These are phyloP conservation scores for Linderniella brevidens DNA, from an alignment of 257 asterid genomes.

Conservation along the genomic window DNA sequence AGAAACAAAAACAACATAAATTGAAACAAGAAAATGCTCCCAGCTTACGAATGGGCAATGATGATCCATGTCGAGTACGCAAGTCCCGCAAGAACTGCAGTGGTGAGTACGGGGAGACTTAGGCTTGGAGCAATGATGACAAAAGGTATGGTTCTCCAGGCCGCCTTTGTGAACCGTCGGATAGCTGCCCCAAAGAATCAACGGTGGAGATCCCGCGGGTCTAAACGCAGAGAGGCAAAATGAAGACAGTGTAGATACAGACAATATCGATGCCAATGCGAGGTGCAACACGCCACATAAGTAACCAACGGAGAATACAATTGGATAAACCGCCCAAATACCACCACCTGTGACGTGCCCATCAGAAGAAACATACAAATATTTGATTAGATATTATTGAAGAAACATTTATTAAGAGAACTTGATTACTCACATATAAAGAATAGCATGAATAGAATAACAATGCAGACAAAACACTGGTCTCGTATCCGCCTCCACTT, in stretches of 20 bases:
- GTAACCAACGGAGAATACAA: conserved; percentile 39
- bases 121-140: conserved; percentile 72
- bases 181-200: conserved; percentile 87
- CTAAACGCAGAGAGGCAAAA: conserved; percentile 60
- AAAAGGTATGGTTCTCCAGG: conserved; percentile 67
- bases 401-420: too few species aligned
- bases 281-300: conserved; percentile 35
- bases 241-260: conserved; percentile 43
- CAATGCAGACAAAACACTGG: conserved; percentile 46
- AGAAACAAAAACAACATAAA: too few species aligned
- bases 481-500: conserved; percentile 63
- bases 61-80: conserved; percentile 93
- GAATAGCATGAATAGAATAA: conserved; percentile 54
- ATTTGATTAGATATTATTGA: too few species aligned
- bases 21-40: too few species aligned
- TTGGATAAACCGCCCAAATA: conserved; percentile 71
- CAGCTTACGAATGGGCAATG: conserved; percentile 99
- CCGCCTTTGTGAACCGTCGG: conserved; percentile 90
- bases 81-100: conserved; percentile 82
- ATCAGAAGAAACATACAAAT: conserved; percentile 14
- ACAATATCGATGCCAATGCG: conserved; percentile 23
- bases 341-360: conserved; percentile 87
- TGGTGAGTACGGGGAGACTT: conserved; percentile 83
- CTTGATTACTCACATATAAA: conserved; percentile 50
- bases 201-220: conserved; percentile 71